A percentile compares a stretch with the other conserved stretches of the same genome.
These are phyloP conservation scores for Aspergillus chevalieri DNA, from an alignment of 2,329 filamentous ascomycete genomes.

Conservation along the genomic window DNA sequence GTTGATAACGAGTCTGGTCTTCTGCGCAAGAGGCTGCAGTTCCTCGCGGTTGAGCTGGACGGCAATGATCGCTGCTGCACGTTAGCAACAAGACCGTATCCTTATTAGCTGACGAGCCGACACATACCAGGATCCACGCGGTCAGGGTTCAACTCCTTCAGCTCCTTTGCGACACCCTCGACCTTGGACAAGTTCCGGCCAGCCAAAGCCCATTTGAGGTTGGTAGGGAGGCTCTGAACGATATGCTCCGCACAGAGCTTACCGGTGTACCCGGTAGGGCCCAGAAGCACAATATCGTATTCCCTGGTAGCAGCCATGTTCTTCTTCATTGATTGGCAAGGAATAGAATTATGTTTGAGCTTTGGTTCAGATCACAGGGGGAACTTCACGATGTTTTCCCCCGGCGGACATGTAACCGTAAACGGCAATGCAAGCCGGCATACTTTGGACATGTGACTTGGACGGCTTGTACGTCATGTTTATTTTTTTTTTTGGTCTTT, in stretches of 20 bases:
- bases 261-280: constrained; percentile 78
- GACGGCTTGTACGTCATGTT: too few species aligned
- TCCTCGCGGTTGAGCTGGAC: constrained; percentile 46
- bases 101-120: background rate
- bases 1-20: constrained; percentile 55
- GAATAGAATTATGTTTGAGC: background rate
- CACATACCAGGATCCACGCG: constrained; percentile 60
- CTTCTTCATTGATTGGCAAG: background rate
- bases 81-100: constrained; percentile 2
- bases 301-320: constrained; percentile 41
- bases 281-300: constrained; percentile 62
- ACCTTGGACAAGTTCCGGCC: constrained; percentile 76
- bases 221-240: constrained; percentile 61
- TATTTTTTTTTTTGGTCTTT: too few species aligned
- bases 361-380: too few species aligned
- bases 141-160: constrained; percentile 62
- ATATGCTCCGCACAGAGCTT: constrained; percentile 71
- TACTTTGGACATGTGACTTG: too few species aligned
- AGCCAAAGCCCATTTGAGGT: constrained; percentile 81
- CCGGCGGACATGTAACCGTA: too few species aligned
- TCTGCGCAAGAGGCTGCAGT: constrained; percentile 47
- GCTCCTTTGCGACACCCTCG: constrained; percentile 58
- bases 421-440: too few species aligned
- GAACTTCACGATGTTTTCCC: too few species aligned
- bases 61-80: constrained; percentile 37